Evolutionary conservation across 164 flowering plant species (phyloP).

Genomic region (Macadamia integrifolia): DNA sequence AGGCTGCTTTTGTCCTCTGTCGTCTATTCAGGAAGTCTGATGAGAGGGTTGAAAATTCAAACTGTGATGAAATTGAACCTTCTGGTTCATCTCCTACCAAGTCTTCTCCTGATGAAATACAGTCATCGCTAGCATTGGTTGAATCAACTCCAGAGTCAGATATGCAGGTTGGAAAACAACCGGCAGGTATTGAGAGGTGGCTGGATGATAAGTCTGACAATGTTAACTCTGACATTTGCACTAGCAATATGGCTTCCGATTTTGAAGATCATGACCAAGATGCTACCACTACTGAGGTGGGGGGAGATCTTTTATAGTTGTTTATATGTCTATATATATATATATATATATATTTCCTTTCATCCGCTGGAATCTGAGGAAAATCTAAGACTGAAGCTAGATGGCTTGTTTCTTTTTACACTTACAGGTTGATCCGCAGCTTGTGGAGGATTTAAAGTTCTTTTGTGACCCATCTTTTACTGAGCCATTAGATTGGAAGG

Average conservation of each 20-base stretch:
- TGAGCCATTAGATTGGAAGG: conserved; percentile 17
- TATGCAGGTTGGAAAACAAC: conserved; percentile 12
- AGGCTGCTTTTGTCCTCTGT: conserved; percentile 67
- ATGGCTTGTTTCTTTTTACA: conserved; percentile 1
- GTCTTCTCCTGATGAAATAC: conserved; percentile 30
- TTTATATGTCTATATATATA: too few relatives aligned
- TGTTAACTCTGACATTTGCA: conserved; percentile 14
- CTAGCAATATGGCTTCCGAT: conserved; percentile 21
- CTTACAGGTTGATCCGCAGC: conserved; percentile 20
- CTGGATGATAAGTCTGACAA: conserved; percentile 15
- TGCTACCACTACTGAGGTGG: conserved; percentile 29
- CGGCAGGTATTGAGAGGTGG: conserved; percentile 9
- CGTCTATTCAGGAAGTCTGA: conserved; percentile 63
- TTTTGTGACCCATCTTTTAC: conserved; percentile 3
- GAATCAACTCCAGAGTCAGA: conserved; percentile 16
- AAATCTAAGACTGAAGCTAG: neutral
- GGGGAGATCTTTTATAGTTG: neutral
- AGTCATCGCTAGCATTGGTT: conserved; percentile 25
- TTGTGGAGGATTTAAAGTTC: conserved; percentile 5
- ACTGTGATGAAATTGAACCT: conserved; percentile 42
- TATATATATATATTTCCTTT: neutral
- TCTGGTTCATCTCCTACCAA: conserved; percentile 34
- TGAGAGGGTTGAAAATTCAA: conserved; percentile 34
- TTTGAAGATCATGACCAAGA: conserved; percentile 21
- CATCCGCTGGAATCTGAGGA: neutral